Evolutionary conservation across 441 rosid genomes (phyloP).

Genomic region (Adansonia rubrostipa): DNA sequence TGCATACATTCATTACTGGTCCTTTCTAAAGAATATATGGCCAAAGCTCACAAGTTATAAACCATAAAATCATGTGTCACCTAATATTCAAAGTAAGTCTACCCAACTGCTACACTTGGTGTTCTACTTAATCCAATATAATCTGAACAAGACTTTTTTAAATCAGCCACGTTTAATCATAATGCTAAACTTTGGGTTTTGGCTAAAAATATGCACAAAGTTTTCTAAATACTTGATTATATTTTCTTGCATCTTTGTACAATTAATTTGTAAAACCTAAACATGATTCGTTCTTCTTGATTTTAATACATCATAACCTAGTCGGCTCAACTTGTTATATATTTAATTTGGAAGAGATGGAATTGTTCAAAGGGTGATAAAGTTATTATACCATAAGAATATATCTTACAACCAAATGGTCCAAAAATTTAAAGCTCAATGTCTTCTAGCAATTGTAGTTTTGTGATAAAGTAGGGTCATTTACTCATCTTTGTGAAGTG

Average conservation of each 20-base stretch:
- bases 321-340: not conserved
- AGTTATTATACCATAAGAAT: not conserved
- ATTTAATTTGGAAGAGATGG: not conserved
- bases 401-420: slow-evolving; percentile 9
- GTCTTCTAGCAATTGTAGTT: not conserved
- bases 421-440: not conserved
- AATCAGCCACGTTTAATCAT: not conserved
- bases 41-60: not conserved
- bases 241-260: not conserved
- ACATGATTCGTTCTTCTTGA: not conserved
- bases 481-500: not conserved
- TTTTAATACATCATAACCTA: not conserved
- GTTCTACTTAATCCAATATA: not conserved
- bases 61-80: not conserved
- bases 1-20: not conserved
- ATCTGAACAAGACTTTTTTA: not conserved
- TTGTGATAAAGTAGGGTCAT: not conserved
- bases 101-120: slow-evolving; percentile 1
- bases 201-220: not conserved
- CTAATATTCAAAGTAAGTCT: not conserved
- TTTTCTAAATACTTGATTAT: not conserved
- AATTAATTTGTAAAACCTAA: not conserved
- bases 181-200: not conserved
- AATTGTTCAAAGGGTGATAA: not conserved
- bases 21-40: not conserved